These are phyloP conservation scores for Zopfia rhizophila DNA, from an alignment of 2,329 filamentous ascomycete species.

Conservation along the genomic window DNA sequence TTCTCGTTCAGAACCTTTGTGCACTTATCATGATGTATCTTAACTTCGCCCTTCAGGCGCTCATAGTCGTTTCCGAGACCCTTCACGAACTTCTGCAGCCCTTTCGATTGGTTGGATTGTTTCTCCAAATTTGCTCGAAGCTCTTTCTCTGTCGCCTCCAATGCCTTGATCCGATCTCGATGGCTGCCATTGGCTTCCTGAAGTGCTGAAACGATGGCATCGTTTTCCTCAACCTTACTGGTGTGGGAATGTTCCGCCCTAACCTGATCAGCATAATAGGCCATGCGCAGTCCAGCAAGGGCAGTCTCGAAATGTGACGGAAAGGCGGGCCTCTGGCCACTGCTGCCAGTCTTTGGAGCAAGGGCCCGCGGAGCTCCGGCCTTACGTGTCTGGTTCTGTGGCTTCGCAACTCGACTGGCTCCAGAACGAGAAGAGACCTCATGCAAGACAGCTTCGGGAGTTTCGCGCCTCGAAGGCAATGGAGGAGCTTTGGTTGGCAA, in stretches of 20 bases:
- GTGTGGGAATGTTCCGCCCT: constrained; percentile 14
- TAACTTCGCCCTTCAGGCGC: constrained; percentile 25
- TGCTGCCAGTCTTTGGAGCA: neutral
- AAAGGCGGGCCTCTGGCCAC: neutral
- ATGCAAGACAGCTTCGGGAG: constrained; percentile 8
- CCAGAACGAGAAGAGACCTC: neutral
- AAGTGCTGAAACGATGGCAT: constrained; percentile 6
- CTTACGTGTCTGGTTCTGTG: neutral
- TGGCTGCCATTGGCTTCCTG: constrained; percentile 1
- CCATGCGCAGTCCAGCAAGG: constrained; percentile 18
- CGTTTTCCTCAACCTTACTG: neutral
- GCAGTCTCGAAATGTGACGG: no score
- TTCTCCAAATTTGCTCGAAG: constrained; percentile 11
- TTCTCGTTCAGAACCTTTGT: constrained; percentile 24
- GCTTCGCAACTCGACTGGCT: constrained; percentile 12
- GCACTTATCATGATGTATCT: constrained; percentile 24
- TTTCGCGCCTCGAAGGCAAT: neutral
- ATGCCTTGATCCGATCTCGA: neutral
- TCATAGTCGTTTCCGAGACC: constrained; percentile 43
- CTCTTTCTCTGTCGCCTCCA: constrained; percentile 3
- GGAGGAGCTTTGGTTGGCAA: no score
- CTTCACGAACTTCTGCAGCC: constrained; percentile 34
- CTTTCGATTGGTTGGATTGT: constrained; percentile 28
- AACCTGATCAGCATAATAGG: constrained; percentile 22
- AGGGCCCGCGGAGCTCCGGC: neutral